Percentiles rank a stretch among this genome's conserved stretches.
Conservation (phyloP, 805 yeast species). For the Candida suzukii region DNA sequence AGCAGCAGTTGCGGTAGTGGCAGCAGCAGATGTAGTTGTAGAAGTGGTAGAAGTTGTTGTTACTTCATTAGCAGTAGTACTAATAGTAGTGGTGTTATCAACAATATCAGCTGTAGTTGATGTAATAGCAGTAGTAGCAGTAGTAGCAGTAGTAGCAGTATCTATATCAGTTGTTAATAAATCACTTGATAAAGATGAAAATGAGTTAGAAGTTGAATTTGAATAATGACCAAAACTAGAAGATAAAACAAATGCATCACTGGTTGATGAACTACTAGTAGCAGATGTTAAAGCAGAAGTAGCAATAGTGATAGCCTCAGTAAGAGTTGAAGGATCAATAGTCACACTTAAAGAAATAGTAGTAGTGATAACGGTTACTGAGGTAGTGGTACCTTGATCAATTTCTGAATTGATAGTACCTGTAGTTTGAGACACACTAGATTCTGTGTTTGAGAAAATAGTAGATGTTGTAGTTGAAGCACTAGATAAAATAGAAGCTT, state of each 20-base stretch:
- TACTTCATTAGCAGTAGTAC: not conserved
- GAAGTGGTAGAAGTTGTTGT: constrained; percentile 4
- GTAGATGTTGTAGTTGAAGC: constrained; percentile 7
- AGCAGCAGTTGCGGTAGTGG: constrained; percentile 7
- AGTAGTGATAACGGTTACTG: constrained; percentile 1
- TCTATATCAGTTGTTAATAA: constrained; percentile 1
- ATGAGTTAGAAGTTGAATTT: not conserved
- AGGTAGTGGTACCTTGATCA: not conserved
- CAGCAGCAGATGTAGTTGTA: constrained; percentile 7
- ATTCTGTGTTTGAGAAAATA: constrained; percentile 1
- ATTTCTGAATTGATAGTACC: constrained; percentile 7
- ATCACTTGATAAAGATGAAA: not conserved
- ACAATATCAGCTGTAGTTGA: constrained; percentile 2
- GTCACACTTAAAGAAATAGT: constrained; percentile 17
- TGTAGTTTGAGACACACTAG: constrained; percentile 1
- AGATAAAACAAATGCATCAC: not conserved
- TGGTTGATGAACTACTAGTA: not conserved
- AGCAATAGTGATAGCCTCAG: constrained; percentile 11
- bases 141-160: constrained; percentile 3
- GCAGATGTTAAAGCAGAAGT: constrained; percentile 3
- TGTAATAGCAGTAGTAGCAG: not conserved
- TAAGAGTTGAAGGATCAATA: constrained; percentile 18
- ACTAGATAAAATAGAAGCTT: constrained; percentile 2
- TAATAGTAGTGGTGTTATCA: not conserved
- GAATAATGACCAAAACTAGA: not conserved